Conservation (phyloP, 768 basidiomycete genomes). For the Mrakia frigida region DNA sequence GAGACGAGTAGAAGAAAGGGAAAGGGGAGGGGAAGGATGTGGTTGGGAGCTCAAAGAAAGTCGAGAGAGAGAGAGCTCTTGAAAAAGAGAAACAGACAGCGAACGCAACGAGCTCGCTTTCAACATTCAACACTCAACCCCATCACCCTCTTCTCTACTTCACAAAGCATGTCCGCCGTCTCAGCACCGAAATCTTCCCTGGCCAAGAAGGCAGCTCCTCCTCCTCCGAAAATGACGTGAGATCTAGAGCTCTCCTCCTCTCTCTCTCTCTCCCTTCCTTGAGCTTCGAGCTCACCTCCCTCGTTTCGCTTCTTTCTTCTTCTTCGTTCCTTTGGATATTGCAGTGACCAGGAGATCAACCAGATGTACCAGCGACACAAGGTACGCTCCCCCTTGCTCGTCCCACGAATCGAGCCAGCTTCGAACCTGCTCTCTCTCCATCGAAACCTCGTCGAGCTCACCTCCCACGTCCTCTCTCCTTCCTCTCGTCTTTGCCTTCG, state of each 20-base stretch:
- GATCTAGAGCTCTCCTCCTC: neutral
- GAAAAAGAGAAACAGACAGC: neutral
- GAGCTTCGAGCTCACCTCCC: neutral
- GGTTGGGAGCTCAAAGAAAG: neutral
- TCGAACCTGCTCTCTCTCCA: neutral
- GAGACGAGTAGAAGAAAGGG: neutral
- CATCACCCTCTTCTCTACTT: neutral
- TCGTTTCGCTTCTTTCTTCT: neutral
- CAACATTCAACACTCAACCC: neutral
- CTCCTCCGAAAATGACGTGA: neutral
- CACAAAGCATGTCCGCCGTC: constrained; percentile 12
- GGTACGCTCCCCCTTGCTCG: too few species aligned
- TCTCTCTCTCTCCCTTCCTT: neutral
- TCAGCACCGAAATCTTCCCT: neutral
- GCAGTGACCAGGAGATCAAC: constrained; percentile 61
- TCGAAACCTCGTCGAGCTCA: neutral
- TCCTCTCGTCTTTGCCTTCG: neutral
- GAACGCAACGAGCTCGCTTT: too few species aligned
- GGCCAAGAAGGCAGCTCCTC: neutral
- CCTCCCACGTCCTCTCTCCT: neutral
- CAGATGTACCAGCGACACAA: constrained; percentile 74
- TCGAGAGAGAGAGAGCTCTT: too few species aligned
- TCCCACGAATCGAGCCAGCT: too few species aligned
- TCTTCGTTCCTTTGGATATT: too few species aligned
- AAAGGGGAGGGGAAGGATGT: neutral